Conservation (phyloP, 805 yeast genomes). For the Metschnikowia koreensis region DNA sequence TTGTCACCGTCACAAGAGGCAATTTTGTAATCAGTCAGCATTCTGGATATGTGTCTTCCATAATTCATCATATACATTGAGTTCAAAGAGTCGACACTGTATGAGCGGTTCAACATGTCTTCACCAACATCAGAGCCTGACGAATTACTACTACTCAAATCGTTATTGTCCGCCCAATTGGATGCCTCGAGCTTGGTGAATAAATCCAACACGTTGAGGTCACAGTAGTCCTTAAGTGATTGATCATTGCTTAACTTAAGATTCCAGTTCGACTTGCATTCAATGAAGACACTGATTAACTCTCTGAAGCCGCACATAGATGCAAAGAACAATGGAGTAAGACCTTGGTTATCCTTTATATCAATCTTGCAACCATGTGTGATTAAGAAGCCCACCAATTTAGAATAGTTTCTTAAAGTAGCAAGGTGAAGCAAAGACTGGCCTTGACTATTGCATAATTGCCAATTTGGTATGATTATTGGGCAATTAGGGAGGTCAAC, state of each 20-base stretch:
- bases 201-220: slow-evolving; percentile 43
- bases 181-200: slow-evolving; percentile 28
- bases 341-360: slow-evolving; percentile 73
- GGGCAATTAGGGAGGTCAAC: slow-evolving; percentile 67
- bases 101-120: slow-evolving; percentile 27
- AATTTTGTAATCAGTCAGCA: slow-evolving; percentile 28
- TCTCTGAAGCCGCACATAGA: slow-evolving; percentile 70
- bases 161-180: slow-evolving; percentile 11
- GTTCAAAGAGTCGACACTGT: slow-evolving; percentile 39
- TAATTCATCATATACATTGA: slow-evolving; percentile 38
- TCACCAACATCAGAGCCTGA: slow-evolving; percentile 15
- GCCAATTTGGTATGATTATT: slow-evolving; percentile 68
- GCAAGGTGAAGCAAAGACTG: slow-evolving; percentile 89
- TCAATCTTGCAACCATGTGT: slow-evolving; percentile 68
- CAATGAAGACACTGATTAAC: slow-evolving; percentile 58
- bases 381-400: slow-evolving; percentile 61
- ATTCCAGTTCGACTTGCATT: slow-evolving; percentile 60
- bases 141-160: slow-evolving; percentile 6
- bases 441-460: slow-evolving; percentile 76
- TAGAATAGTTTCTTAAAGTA: slow-evolving; percentile 65
- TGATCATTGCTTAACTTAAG: slow-evolving; percentile 52
- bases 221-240: slow-evolving; percentile 41
- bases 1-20: not conserved
- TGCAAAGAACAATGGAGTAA: slow-evolving; percentile 87
- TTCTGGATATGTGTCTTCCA: slow-evolving; percentile 41